These are phyloP conservation scores for Ophiocordyceps polyrhachis-furcata DNA, from an alignment of 2,329 filamentous ascomycete genomes.

Conservation along the genomic window DNA sequence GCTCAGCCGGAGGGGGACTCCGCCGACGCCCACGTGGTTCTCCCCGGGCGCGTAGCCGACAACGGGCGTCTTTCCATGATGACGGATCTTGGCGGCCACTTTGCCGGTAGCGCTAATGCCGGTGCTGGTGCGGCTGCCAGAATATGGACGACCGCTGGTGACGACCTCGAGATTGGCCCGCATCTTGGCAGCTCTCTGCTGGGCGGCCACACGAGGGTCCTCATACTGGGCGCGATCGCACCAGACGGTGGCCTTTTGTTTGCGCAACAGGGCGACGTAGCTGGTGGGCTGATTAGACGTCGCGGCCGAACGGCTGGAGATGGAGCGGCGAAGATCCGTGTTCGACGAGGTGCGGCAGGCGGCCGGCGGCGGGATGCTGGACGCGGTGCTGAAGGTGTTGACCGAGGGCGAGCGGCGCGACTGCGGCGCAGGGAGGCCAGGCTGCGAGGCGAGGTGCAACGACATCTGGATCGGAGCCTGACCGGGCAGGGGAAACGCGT, in stretches of 20 bases:
- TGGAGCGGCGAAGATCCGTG: conserved; percentile 52
- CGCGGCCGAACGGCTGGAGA: conserved; percentile 56
- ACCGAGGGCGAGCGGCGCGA: conserved; percentile 43
- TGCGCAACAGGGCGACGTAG: conserved; percentile 89
- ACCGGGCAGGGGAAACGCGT: conserved; percentile 23
- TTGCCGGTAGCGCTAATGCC: conserved; percentile 41
- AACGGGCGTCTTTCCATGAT: conserved; percentile 64
- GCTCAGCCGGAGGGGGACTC: conserved; percentile 78
- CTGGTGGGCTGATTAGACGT: conserved; percentile 39
- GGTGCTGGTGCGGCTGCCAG: conserved; percentile 36
- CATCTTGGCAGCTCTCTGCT: conserved; percentile 74
- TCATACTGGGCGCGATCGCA: conserved; percentile 87
- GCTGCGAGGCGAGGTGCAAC: conserved; percentile 1
- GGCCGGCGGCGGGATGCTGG: conserved; percentile 43
- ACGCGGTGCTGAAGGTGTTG: conserved; percentile 50
- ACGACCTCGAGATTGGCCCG: conserved; percentile 70
- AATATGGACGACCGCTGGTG: conserved; percentile 31
- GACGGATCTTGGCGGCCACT: conserved; percentile 72
- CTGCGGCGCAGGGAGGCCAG: conserved; percentile 2
- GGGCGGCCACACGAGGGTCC: conserved; percentile 65
- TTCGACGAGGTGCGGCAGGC: conserved; percentile 36
- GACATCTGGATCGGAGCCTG: conserved; percentile 4
- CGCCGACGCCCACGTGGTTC: conserved; percentile 56
- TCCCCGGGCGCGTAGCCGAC: conserved; percentile 61
- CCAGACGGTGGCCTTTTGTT: conserved; percentile 97